Evolutionary conservation across 345 rosid species (phyloP).

Genomic region (Lepidium aucheri): DNA sequence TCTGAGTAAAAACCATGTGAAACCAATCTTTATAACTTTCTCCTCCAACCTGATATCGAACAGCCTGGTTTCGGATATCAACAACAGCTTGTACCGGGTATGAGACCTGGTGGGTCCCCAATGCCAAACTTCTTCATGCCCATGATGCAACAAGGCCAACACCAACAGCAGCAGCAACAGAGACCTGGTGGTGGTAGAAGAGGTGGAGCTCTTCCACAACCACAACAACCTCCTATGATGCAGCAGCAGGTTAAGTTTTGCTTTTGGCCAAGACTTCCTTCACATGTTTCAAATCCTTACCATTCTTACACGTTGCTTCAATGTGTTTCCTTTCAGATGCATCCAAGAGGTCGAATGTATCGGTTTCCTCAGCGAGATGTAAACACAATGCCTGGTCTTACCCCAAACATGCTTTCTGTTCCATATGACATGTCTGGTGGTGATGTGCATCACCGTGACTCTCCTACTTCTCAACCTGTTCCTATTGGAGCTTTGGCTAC

Average conservation of each 20-base stretch:
- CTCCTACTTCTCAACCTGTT: constrained; percentile 50
- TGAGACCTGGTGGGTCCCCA: constrained; percentile 78
- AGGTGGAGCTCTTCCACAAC: constrained; percentile 44
- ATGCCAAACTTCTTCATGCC: constrained; percentile 85
- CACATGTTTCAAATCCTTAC: background rate
- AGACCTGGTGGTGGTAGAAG: constrained; percentile 32
- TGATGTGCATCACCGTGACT: constrained; percentile 56
- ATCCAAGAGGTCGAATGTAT: constrained; percentile 70
- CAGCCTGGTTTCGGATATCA: constrained; percentile 97
- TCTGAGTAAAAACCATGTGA: background rate
- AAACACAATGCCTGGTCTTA: constrained; percentile 59
- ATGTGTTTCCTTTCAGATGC: constrained; percentile 36
- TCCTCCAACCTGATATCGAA: background rate
- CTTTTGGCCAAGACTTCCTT: background rate
- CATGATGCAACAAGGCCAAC: constrained; percentile 92
- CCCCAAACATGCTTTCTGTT: constrained; percentile 56
- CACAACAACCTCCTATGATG: constrained; percentile 42
- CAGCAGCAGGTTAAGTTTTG: constrained; percentile 62
- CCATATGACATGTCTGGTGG: constrained; percentile 60
- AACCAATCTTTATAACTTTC: background rate
- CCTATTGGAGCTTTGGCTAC: constrained; percentile 84
- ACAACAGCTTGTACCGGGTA: constrained; percentile 91
- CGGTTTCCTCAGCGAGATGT: constrained; percentile 63
- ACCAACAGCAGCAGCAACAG: constrained; percentile 76
- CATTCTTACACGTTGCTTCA: background rate